Percentiles rank a stretch among this genome's conserved stretches.
Conservation (phyloP, 345 rosid genomes). For the Diplotaxis tenuifolia region DNA sequence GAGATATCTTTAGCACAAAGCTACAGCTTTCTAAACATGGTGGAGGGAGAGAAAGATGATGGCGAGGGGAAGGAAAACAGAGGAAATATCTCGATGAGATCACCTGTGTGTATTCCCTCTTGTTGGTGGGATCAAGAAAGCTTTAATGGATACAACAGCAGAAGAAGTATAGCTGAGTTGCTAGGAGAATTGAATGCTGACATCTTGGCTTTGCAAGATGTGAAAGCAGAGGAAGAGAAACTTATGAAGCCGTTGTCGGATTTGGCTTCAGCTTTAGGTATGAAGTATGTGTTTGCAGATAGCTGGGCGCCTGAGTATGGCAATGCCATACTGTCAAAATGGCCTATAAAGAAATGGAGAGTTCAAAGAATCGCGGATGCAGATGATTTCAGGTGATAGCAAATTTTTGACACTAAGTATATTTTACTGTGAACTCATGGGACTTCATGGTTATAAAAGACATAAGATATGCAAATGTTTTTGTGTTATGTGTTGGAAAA, state of each 20-base stretch:
- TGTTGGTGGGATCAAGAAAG: conserved; percentile 49
- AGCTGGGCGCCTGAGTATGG: conserved; percentile 63
- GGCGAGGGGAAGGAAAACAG: conserved; percentile 44
- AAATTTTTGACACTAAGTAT: not conserved
- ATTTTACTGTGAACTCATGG: not conserved
- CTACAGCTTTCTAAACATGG: conserved; percentile 44
- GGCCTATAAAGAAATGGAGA: conserved; percentile 80
- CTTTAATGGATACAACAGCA: conserved; percentile 40
- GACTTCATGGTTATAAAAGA: not conserved
- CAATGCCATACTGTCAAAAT: conserved; percentile 77
- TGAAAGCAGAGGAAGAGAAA: not conserved
- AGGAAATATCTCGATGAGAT: conserved; percentile 46
- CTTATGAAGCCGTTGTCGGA: conserved; percentile 58
- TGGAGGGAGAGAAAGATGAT: conserved; percentile 41
- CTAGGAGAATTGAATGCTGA: conserved; percentile 81
- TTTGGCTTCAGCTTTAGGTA: conserved; percentile 5
- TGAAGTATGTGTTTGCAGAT: not conserved
- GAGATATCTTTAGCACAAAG: conserved; percentile 80
- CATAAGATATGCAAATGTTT: not conserved
- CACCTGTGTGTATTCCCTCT: conserved; percentile 62
- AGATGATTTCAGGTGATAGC: conserved; percentile 72
- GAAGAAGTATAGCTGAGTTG: conserved; percentile 76
- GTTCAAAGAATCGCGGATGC: conserved; percentile 77
- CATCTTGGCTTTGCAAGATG: conserved; percentile 40
- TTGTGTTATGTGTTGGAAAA: not conserved